Conservation (phyloP, 192 early-diverging fungal genomes). For the Rhizophagus sp. region DNA sequence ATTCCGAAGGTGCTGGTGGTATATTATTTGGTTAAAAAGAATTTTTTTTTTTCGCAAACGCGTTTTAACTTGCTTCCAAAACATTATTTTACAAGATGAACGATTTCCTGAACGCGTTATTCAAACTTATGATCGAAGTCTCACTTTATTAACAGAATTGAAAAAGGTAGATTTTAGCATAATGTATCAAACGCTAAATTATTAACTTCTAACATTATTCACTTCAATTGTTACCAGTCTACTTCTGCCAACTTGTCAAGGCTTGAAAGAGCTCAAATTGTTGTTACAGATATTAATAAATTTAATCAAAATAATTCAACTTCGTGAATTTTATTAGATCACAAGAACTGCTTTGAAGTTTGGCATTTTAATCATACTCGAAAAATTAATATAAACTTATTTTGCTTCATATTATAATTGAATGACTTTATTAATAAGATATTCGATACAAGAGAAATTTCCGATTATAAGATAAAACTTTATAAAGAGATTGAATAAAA, state of each 20-base stretch:
- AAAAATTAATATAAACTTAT: no score
- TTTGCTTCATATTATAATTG: background rate
- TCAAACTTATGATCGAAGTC: constrained; percentile 7
- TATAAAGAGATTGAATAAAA: no score
- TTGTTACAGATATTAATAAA: constrained; percentile 11
- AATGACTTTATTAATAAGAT: no score
- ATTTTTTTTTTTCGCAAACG: background rate
- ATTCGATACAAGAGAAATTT: no score
- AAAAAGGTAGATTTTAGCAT: background rate
- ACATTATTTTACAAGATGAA: background rate
- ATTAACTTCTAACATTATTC: background rate
- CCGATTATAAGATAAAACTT: no score
- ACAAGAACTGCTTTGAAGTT: no score
- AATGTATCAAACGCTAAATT: background rate
- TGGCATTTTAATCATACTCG: no score
- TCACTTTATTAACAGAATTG: constrained; percentile 4
- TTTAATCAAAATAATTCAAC: background rate
- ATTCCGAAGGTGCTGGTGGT: background rate
- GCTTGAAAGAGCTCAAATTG: constrained; percentile 8
- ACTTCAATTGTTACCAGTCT: background rate
- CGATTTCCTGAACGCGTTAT: background rate
- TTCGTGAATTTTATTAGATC: background rate
- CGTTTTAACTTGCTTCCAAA: background rate
- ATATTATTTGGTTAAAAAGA: background rate
- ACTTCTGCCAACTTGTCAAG: background rate